phyloP scores from a whole-genome alignment of 352 stramenopile genomes.

The Phytopythium mirpurense region DNA sequence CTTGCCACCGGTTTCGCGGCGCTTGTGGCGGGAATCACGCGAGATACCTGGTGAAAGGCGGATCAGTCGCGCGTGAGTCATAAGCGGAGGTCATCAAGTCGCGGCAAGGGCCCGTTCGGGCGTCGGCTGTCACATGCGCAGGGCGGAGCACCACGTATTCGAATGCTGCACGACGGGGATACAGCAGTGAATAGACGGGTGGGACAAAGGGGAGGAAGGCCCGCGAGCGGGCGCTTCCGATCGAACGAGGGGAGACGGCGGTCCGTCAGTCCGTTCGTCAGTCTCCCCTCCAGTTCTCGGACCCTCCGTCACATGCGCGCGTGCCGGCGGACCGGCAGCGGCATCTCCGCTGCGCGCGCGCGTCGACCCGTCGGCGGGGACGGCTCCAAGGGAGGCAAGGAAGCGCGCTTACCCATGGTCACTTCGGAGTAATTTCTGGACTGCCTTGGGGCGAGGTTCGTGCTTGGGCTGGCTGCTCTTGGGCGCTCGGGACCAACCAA shows the following conservation, averaged over 20 bases:
- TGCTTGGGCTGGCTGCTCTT: too few species aligned
- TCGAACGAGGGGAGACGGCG: background rate
- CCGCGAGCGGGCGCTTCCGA: slow-evolving; percentile 15
- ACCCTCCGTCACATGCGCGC: slow-evolving; percentile 17
- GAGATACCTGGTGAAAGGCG: slow-evolving; percentile 94
- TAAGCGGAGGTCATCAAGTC: too few species aligned
- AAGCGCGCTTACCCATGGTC: slow-evolving; percentile 80
- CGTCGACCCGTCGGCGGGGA: slow-evolving; percentile 15
- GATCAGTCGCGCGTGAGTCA: slow-evolving; percentile 14
- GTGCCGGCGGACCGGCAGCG: slow-evolving; percentile 5
- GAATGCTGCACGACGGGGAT: slow-evolving; percentile 89
- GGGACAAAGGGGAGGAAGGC: slow-evolving; percentile 23
- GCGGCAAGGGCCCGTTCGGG: background rate
- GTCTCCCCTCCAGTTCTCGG: slow-evolving; percentile 1
- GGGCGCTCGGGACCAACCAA: slow-evolving; percentile 8
- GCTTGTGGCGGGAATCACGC: slow-evolving; percentile 99
- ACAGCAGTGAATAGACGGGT: slow-evolving; percentile 79
- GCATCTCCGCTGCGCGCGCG: slow-evolving; percentile 32
- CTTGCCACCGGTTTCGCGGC: slow-evolving; percentile 98
- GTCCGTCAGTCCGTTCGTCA: too few species aligned
- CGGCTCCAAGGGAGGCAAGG: slow-evolving; percentile 4
- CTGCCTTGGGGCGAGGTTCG: too few species aligned
- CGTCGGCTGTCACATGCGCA: slow-evolving; percentile 1
- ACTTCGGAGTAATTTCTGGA: slow-evolving; percentile 84
- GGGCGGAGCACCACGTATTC: slow-evolving; percentile 44